Evolutionary conservation across 1,284 basidiomycete genomes (phyloP).

Genomic region (Naganishia liquefaciens): DNA sequence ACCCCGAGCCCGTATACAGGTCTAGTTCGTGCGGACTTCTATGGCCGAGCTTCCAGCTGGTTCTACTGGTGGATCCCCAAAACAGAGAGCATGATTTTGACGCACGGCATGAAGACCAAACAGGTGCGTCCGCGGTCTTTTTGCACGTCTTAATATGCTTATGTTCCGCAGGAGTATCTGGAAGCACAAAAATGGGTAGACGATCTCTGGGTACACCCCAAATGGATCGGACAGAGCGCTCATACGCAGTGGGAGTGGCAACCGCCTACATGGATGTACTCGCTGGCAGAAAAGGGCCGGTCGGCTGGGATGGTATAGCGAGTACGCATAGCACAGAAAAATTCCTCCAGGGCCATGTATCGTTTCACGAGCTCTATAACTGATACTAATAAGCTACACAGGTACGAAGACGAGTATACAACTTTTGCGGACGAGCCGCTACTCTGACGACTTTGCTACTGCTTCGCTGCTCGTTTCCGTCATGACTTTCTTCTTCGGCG

Average conservation of each 20-base stretch:
- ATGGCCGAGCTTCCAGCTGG: conserved; percentile 23
- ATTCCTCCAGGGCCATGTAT: no score
- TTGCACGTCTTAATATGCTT: neutral
- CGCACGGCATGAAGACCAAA: conserved; percentile 32
- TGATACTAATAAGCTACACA: neutral
- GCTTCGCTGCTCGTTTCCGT: neutral
- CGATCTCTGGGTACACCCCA: conserved; percentile 26
- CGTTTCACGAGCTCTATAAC: neutral
- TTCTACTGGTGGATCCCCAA: conserved; percentile 33
- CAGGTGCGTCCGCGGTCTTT: neutral
- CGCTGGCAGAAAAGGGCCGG: neutral
- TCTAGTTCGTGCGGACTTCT: conserved; percentile 25
- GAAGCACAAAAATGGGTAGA: conserved; percentile 27
- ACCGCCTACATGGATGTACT: conserved; percentile 17
- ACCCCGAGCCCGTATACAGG: conserved; percentile 23
- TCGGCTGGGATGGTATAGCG: neutral
- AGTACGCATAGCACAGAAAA: neutral
- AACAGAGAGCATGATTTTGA: conserved; percentile 25
- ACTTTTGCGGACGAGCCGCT: no score
- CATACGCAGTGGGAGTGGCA: conserved; percentile 24
- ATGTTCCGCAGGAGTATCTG: conserved; percentile 21
- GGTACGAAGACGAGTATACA: neutral
- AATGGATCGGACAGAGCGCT: conserved; percentile 31
- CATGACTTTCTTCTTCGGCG: conserved; percentile 9
- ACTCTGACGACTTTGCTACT: neutral